Evolutionary conservation across 2,329 filamentous ascomycete genomes (phyloP), one percentile per base, ranked within the genome.

Genomic region (Davidsoniella virescens): DNA sequence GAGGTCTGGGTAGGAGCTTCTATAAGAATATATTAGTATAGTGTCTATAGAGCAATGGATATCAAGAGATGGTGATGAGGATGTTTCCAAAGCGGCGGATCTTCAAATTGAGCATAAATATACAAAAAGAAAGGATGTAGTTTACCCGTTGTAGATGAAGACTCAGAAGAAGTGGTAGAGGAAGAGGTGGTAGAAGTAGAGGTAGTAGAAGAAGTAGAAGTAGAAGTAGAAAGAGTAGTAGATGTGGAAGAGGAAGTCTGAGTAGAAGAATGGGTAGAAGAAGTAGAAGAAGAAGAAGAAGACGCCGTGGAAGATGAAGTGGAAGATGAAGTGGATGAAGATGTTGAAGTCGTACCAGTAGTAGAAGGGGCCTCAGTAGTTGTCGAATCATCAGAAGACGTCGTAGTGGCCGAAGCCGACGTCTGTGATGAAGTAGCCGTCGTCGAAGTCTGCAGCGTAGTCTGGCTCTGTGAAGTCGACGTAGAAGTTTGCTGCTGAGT

Each of bases 191-290:
- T 48, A 47, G 55, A 53, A 37, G 56, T 50, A n/a, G 51, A n/a
- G 39, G 38, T 54, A 53, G 20, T 36, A 47, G 57, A 57, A 45
- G 56, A 58, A 54, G 60, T 59, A 52, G 58, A 57, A 53, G 59
- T 59, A 54, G 58, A 59, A 52, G 61, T 57, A 39, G 57, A 57
- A 40, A 2, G 9, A 52, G 62, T 57, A 51, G 64, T 62, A 44
- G 52, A 51, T 37, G 56, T 48, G 53, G 50, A 43, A 44, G 53
- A n/a, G 14, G 42, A 33, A 36, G 50, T 49, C 3, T 16, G 44
- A 43, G 44, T 17, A 47, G 50, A 51, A 47, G 54, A 51, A 44
- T 54, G 23, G 50, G 52, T 47, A 14, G 52, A 52, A 17, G 39
- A 26, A 38, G 47, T 26, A 33, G 53, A 41, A 44, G 54, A 53